Evolutionary conservation across 768 basidiomycete species (phyloP).

Genomic region (Hypsizygus marmoreus): DNA sequence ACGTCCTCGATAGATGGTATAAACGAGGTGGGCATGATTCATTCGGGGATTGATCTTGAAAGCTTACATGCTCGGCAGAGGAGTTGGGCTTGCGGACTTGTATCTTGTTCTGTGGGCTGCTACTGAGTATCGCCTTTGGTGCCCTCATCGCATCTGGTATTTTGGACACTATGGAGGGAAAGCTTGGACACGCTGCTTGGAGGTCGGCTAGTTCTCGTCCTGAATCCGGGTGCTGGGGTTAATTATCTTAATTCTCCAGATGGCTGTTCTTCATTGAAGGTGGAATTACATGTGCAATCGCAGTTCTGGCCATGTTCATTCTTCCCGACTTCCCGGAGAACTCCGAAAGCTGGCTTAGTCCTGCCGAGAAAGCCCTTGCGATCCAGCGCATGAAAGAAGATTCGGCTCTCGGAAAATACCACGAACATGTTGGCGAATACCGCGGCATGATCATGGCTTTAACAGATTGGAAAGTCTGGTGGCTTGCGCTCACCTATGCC

Average conservation of each 20-base stretch:
- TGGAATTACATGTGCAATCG: constrained; percentile 44
- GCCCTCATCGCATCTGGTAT: constrained; percentile 52
- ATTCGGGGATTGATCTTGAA: background rate
- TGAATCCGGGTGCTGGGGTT: background rate
- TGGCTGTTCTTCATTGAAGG: constrained; percentile 56
- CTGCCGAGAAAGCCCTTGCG: constrained; percentile 19
- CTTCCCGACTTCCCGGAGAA: constrained; percentile 33
- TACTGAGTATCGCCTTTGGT: constrained; percentile 57
- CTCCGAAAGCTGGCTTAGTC: constrained; percentile 25
- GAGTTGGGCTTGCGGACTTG: constrained; percentile 48
- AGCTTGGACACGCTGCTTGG: constrained; percentile 54
- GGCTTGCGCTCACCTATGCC: constrained; percentile 53
- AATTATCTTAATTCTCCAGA: constrained; percentile 20
- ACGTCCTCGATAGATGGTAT: constrained; percentile 10
- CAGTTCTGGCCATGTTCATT: constrained; percentile 44
- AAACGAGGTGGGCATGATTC: constrained; percentile 10
- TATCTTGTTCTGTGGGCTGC: constrained; percentile 48
- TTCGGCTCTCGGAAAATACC: constrained; percentile 21
- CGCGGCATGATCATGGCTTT: constrained; percentile 49
- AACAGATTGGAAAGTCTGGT: constrained; percentile 70
- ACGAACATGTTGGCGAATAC: constrained; percentile 5
- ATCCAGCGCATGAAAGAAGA: constrained; percentile 52
- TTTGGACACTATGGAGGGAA: constrained; percentile 47
- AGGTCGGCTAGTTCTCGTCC: constrained; percentile 28
- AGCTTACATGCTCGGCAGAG: constrained; percentile 5